Base-by-base conservation (phyloP, 1,284 basidiomycete genomes). In the Waitea zeae region DNA sequence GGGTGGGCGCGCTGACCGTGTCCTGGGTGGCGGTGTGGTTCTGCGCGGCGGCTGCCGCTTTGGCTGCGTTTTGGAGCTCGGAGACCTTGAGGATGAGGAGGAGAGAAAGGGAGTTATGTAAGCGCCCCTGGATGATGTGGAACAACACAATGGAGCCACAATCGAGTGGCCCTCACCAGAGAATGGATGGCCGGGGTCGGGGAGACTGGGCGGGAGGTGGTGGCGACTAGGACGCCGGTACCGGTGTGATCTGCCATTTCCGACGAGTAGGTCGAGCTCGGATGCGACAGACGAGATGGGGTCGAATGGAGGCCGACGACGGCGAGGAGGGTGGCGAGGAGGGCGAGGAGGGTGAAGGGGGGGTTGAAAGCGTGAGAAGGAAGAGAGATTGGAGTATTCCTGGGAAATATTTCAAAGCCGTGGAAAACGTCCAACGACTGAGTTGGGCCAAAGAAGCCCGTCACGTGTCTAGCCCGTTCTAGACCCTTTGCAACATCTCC, bases 301-400 rank as follows among this genome's bases (percentile, higher is more conserved):
- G n/a, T n/a, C n/a, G n/a, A n/a, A n/a, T n/a, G n/a, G n/a, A n/a
- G n/a, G n/a, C n/a, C n/a, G n/a, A n/a, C n/a, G n/a, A n/a, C n/a
- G n/a, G n/a, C n/a, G n/a, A n/a, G n/a, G n/a, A n/a, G n/a, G n/a
- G n/a, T n/a, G n/a, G n/a, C n/a, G n/a, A n/a, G n/a, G n/a, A n/a
- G n/a, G n/a, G n/a, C n/a, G n/a, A n/a, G n/a, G n/a, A n/a, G n/a
- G n/a, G n/a, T n/a, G n/a, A n/a, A n/a, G n/a, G n/a, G n/a, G n/a
- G n/a, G n/a, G n/a, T n/a, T 26, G 22, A 26, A 26, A 7, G 22
- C 22, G 22, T 26, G 22, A 7, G 22, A 26, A 26, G n/a, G n/a
- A 26, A 26, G 22, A n/a, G 31, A 42, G 41, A 40, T 49, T 31
- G 30, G 41, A 38, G 49, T 49, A 30, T 46, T 43, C 19, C 7